Evolutionary conservation across 805 yeast species (phyloP).

Genomic region (Schwanniomyces yamadae): DNA sequence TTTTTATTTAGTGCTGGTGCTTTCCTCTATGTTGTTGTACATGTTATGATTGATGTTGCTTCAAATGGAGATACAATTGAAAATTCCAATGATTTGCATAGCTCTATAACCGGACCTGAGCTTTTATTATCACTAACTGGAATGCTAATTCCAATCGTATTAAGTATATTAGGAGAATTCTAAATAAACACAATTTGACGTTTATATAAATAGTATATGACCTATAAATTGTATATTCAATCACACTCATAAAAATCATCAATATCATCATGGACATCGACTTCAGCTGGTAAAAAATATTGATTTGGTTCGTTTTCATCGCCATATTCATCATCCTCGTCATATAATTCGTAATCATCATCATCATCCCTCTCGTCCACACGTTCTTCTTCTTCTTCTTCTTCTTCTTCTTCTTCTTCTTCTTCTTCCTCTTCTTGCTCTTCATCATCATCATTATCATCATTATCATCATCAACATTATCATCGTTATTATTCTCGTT

Average conservation of each 20-base stretch:
- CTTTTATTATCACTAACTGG: constrained; percentile 20
- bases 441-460: constrained; percentile 4
- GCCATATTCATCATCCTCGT: not conserved
- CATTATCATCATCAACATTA: constrained; percentile 5
- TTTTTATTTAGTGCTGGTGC: constrained; percentile 70
- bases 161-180: constrained; percentile 22
- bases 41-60: constrained; percentile 56
- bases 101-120: constrained; percentile 13
- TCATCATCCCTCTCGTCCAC: constrained; percentile 1
- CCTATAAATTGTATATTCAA: not conserved
- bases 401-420: constrained; percentile 4
- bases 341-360: constrained; percentile 5
- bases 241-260: constrained; percentile 10
- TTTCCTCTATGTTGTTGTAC: constrained; percentile 67
- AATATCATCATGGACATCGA: not conserved
- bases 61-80: constrained; percentile 10
- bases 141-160: constrained; percentile 24
- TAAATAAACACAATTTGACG: no score
- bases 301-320: constrained; percentile 6
- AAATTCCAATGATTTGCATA: constrained; percentile 3
- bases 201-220: no score
- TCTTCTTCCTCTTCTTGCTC: not conserved
- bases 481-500: constrained; percentile 1
- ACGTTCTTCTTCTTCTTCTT: constrained; percentile 7
- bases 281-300: constrained; percentile 2